Base-by-base conservation (phyloP, 768 basidiomycete species). In the Arthromyces matolae region DNA sequence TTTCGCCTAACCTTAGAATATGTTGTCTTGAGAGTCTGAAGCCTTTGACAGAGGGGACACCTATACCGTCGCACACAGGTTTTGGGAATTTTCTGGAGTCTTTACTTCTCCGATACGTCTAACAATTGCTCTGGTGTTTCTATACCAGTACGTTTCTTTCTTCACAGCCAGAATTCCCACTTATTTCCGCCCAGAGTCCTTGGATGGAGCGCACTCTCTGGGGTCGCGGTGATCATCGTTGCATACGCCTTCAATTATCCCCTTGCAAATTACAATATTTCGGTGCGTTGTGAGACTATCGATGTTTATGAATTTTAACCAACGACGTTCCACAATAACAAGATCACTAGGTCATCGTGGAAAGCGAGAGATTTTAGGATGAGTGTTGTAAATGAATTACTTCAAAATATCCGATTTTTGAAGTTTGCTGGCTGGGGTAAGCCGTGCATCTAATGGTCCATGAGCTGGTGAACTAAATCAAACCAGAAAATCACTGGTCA, bases 361-460 rank as follows among this genome's bases (percentile, higher is more conserved):
- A 78, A 75, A 57, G 81, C 85, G 0, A 76, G 79, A 47, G 89
- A 92, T 60, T 64, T 62, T 16, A 68, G 88, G 20, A 88, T 89
- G 79, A 78, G 72, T 49, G 67, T 78, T 6, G 84, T 89, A 45
- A 87, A 86, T 53, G 89, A 90, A 59, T 68, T 90, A 1, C 75
- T 90, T 55, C 84, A 86, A 59, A 86, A 83, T 52, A 79, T 86
- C 47, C 73, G 82, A 10, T 85, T 85, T 59, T 64, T 87, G 48
- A 87, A 87, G 60, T 85, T 81, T 59, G 88, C 86, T 58, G 84
- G 84, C 10, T 85, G 85, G 85, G 84, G 84, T 83, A 56, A 55
- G 45, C 22, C 50, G 9, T 34, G 5, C n/a, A 4, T 19, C 3
- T 12, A 12, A 10, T 24, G 19, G 9, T 9, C 31, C 0, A 32